Evolutionary conservation across 495 filamentous ascomycete genomes (phyloP).

Genomic region (Staphylotrichum longicolle): DNA sequence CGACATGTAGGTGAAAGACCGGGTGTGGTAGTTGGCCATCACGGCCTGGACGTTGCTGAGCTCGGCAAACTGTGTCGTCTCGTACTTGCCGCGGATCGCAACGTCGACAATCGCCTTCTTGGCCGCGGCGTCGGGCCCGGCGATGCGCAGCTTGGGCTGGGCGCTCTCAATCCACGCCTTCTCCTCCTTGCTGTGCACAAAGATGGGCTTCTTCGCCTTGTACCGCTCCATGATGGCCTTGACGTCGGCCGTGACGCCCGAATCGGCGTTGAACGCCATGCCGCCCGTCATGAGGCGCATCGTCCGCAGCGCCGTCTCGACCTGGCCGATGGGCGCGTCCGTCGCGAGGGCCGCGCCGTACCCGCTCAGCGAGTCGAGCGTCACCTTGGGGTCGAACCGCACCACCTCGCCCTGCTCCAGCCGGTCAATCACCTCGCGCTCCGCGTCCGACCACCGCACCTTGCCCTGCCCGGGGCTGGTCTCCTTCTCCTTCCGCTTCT

Average conservation of each 20-base stretch:
- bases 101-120: conserved; percentile 41
- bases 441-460: conserved; percentile 23
- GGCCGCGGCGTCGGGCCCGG: conserved; percentile 26
- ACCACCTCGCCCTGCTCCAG: conserved; percentile 33
- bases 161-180: conserved; percentile 37
- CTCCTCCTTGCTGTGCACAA: conserved; percentile 36
- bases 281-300: conserved; percentile 37
- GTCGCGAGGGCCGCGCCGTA: conserved; percentile 37
- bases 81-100: conserved; percentile 44
- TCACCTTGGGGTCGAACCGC: conserved; percentile 28
- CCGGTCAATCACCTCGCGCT: conserved; percentile 25
- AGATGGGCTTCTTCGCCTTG: conserved; percentile 30
- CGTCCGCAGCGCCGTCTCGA: conserved; percentile 31
- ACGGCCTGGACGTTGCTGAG: conserved; percentile 32
- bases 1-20: conserved; percentile 28
- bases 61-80: conserved; percentile 30
- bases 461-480: not conserved
- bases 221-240: conserved; percentile 20
- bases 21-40: conserved; percentile 36
- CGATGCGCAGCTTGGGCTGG: conserved; percentile 17
- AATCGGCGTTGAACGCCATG: conserved; percentile 29
- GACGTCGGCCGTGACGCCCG: conserved; percentile 27
- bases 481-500: not conserved
- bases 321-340: conserved; percentile 25
- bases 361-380: conserved; percentile 26